Evolutionary conservation across 75 land plant genomes (phyloP), one percentile per base, ranked within the genome.

Genomic region (Selaginella moellendorffii): DNA sequence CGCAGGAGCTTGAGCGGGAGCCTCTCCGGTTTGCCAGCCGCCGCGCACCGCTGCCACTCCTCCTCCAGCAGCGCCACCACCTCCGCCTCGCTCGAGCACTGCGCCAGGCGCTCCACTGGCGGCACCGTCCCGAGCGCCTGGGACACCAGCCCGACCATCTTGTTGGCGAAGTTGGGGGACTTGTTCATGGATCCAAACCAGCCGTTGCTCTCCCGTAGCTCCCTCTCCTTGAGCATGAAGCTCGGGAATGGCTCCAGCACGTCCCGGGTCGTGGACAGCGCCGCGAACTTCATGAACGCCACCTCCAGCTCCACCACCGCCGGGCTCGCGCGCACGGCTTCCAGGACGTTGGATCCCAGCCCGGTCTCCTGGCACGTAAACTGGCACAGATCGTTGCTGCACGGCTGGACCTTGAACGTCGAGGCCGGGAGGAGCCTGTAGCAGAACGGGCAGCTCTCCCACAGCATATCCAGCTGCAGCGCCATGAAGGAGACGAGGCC

Each of bases 171-270:
- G 5, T 20, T n/a, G 21, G 1, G 53, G 0, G 29, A 0, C 68
- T 17, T 28, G 23, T 20, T 18, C 26, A 24, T 60, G 29, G 23
- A 2, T 52, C 69, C 66, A 54, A 76, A 76, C 59, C 62, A 76
- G 9, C 74, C 78, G 61, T 65, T 65, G 1, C 74, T 69, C 1
- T 65, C 71, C 27, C 78, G 74, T 17, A 76, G 28, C 69, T 76
- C 69, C 23, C 29, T 30, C 12, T 31, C 54, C 2, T 25, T 29
- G 1, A 76, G 26, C 42, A 75, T 28, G 65, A 75, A 75, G 1
- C 54, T 27, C 14, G 77, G 77, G 61, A 66, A 75, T 52, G 77
- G 77, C 31, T 75, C 77, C 54, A 75, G 71, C 0, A 75, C 74
- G 53, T 75, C 69, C 12, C 77, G 62, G 30, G 1, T 0, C 5